Evolutionary conservation across 1,139 yeast genomes (phyloP), one percentile per base, ranked within the genome.

Genomic region (Zhuliangozyma parablackwelliae): DNA sequence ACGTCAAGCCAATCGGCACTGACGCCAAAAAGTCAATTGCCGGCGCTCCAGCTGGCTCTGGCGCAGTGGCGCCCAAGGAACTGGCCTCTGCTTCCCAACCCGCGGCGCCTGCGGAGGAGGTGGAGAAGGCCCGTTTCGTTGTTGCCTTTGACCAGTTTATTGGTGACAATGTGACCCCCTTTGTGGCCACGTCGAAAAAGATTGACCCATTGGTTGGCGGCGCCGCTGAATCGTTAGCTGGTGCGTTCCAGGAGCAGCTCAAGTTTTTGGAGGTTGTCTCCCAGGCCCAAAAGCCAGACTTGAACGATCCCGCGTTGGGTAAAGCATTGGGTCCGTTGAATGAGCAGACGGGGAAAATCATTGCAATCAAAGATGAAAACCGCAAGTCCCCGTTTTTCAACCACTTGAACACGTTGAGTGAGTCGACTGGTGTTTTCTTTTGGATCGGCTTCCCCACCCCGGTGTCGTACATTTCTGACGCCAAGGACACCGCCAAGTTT

Each of bases 401-500:
- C 53, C 89, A 86, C 54, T 72, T 92, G 57, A 87, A 83, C 49
- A 78, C 97, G 2, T 70, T 94, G 35, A 78, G 90, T 29, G 97
- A 92, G 57, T 97, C 96, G 35, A 78, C 86, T 7, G 90, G 96
- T 6, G 88, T 87, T 4, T 69, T 90, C 43, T 95, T 95, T 13
- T 94, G 99, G 99, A 76, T 90, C 44, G 79, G 86, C 20, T 75
- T 79, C 11, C 78, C 73, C 3, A 80, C 90, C 5, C 86, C 88
- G 0, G 78, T 81, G 12, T 77, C 88, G 1, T 77, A 73, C 47
- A 75, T 94, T 43, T 78, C 84, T 3, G 97, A 90, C 48, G 85
- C 82, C 63, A 86, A 83, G 56, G 98, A 94, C 52, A 79, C 95
- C 30, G 88, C 96, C 29, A 92, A 84, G 56, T 94, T 90, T 63